These are phyloP conservation scores for Lathyrus oleraceus DNA, from an alignment of 306 rosid species.

Conservation along the genomic window DNA sequence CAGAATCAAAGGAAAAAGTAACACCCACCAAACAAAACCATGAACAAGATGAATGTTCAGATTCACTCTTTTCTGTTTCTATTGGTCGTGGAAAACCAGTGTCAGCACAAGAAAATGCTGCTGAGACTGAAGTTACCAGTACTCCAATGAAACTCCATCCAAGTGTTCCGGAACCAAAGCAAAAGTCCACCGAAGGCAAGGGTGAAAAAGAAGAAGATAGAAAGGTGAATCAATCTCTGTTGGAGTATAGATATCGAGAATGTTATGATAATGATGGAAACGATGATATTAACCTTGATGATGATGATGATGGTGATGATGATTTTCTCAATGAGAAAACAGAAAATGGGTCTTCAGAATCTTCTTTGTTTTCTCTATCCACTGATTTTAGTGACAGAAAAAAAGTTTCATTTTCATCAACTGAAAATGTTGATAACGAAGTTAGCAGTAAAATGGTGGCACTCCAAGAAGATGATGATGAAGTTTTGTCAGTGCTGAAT, in stretches of 20 bases:
- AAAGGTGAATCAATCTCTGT: background rate
- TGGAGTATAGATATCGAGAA: constrained; percentile 32
- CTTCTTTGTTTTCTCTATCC: constrained; percentile 76
- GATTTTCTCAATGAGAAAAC: background rate
- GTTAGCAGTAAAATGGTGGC: constrained; percentile 53
- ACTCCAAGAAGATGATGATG: background rate
- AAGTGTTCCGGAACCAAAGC: background rate
- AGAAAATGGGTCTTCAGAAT: constrained; percentile 65
- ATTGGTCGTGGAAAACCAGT: constrained; percentile 39
- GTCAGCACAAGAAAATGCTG: constrained; percentile 3
- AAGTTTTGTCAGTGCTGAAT: constrained; percentile 41
- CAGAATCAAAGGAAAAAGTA: constrained; percentile 42
- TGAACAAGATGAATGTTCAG: constrained; percentile 43
- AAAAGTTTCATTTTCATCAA: constrained; percentile 39
- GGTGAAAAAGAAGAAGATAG: constrained; percentile 7
- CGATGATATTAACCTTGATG: constrained; percentile 21
- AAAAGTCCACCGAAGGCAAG: background rate
- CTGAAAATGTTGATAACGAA: constrained; percentile 56
- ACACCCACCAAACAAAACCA: background rate
- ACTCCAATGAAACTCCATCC: constrained; percentile 13
- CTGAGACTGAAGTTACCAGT: constrained; percentile 45
- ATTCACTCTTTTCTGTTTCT: constrained; percentile 51
- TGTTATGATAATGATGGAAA: constrained; percentile 32
- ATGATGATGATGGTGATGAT: constrained; percentile 13
- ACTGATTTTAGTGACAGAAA: constrained; percentile 42